Evolutionary conservation across 148 eudicot species (phyloP).

Genomic region (Chenopodium suecicum): DNA sequence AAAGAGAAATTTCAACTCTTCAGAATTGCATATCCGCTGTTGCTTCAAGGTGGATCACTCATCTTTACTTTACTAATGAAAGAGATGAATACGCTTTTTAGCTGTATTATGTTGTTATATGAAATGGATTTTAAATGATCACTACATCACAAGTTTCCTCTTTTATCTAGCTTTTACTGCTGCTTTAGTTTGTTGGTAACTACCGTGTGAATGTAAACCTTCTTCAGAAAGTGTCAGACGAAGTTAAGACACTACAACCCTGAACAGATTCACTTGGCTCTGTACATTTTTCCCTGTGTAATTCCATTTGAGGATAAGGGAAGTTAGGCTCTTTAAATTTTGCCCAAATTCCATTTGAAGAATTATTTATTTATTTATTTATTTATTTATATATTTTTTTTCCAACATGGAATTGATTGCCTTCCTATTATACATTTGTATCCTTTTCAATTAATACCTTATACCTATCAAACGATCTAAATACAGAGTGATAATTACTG

Average conservation of each 20-base stretch:
- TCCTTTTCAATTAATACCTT: not conserved
- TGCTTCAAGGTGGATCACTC: slow-evolving; percentile 66
- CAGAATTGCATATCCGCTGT: slow-evolving; percentile 79
- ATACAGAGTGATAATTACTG: not conserved
- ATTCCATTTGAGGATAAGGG: not conserved
- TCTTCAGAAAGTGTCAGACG: not conserved
- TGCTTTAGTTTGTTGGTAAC: not conserved
- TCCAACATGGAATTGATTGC: too few species aligned
- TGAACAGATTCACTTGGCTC: not conserved
- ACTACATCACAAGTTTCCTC: not conserved
- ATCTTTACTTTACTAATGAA: not conserved
- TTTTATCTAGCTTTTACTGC: not conserved
- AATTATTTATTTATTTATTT: not conserved
- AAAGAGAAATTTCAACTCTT: slow-evolving; percentile 59
- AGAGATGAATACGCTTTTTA: not conserved
- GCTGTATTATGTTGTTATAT: not conserved
- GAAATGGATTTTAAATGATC: not conserved
- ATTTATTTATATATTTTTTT: not conserved
- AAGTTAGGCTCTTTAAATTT: not conserved
- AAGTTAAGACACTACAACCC: slow-evolving; percentile 1
- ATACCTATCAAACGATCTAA: not conserved
- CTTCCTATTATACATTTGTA: too few species aligned
- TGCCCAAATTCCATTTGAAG: not conserved
- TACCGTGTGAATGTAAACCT: not conserved
- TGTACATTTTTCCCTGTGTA: too few species aligned